Base-by-base conservation (phyloP, 1,139 yeast species). In the Arxiozyma bovina region DNA sequence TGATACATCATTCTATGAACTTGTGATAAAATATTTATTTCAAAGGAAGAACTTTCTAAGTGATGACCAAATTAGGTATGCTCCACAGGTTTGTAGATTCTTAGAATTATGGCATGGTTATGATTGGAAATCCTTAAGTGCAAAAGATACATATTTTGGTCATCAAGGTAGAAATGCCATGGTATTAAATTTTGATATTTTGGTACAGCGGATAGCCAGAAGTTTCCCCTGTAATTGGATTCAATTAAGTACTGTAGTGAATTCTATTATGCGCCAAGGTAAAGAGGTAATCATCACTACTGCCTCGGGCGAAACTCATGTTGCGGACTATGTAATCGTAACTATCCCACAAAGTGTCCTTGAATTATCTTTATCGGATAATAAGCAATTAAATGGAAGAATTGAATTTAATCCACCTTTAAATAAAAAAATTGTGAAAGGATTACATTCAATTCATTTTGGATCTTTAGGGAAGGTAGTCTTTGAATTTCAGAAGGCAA, bases 31-130 rank as follows among this genome's bases (percentile, higher is more conserved):
- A 53, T 86, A 80, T 61, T 61, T 83, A n/a, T 66, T 65, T 43
- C 70, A 70, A 50, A 79, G 77, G 57, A 73, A 76, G 25, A 69
- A 73, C 30, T 65, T 83, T 38, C 67, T 87, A 44, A 76, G 83
- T 0, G 69, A 69, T 18, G 76, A 73, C 3, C 93, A 87, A 64
- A 74, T 74, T 38, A 65, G 67, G 43, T 74, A 75, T 57, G 76
- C 82, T 21, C 77, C 80, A 2, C 80, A 81, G 57, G 66, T 77
- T 57, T 69, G 79, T 42, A 71, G 95, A 59, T 75, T 75, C 57
- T 66, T 80, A 55, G 96, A 89, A 66, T 71, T 85, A 42, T 88
- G 95, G 93, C 87, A 82, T 65, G 96, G 95, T 0, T 73, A 84
- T 30, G 75, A 84, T 27, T 82, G 89, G 81, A 79, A 79, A 45